Percentiles rank a stretch among this genome's conserved stretches.
Conservation (phyloP, 345 rosid species). For the Eucalyptus tenuipes region DNA sequence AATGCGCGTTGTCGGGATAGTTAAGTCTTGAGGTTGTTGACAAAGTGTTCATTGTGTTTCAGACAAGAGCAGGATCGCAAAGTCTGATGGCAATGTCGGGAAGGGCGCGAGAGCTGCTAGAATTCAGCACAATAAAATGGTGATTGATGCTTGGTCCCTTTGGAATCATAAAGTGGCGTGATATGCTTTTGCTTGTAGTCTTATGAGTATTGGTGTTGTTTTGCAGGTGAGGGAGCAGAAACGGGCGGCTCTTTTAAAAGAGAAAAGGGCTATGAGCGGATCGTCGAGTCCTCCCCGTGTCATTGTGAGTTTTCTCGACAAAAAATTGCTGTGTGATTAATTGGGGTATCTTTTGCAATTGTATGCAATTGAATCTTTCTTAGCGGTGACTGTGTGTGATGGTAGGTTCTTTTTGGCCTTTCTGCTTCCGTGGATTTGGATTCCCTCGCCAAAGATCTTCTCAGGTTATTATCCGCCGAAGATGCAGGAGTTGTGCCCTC, state of each 20-base stretch:
- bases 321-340: not conserved
- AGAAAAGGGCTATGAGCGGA: slow-evolving; percentile 63
- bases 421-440: slow-evolving; percentile 44
- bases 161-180: not conserved
- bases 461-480: slow-evolving; percentile 30
- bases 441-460: slow-evolving; percentile 50
- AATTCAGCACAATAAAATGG: slow-evolving; percentile 76
- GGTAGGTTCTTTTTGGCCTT: slow-evolving; percentile 79
- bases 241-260: slow-evolving; percentile 58
- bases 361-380: not conserved
- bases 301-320: slow-evolving; percentile 34
- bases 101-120: slow-evolving; percentile 70
- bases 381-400: not conserved
- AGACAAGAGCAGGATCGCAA: slow-evolving; percentile 57
- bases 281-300: slow-evolving; percentile 57
- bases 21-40: not conserved
- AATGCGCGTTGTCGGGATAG: not conserved
- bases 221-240: slow-evolving; percentile 76
- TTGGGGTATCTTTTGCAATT: not conserved
- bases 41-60: not conserved
- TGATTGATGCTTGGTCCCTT: not conserved
- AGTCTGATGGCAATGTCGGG: slow-evolving; percentile 39
- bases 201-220: not conserved
- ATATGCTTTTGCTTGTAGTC: not conserved
- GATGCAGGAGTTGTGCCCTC: slow-evolving; percentile 19